Base-by-base conservation (phyloP, 768 basidiomycete species). In the Mrakia frigida region DNA sequence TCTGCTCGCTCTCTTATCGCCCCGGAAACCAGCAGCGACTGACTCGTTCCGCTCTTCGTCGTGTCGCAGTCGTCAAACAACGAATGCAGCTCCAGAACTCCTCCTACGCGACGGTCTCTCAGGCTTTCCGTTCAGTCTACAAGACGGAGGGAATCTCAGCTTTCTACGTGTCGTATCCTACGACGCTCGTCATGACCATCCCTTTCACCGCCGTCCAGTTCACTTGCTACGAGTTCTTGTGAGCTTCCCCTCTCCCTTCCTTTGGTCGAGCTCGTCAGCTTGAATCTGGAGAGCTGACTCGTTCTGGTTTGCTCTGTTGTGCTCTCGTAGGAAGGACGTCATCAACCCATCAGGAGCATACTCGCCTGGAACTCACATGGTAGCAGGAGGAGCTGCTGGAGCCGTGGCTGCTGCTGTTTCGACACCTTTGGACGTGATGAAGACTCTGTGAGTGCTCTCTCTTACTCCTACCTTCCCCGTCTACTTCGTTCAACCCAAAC, bases 171-270 rank as follows among this genome's bases (percentile, higher is more conserved):
- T 99, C 97, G 6, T 99, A 99, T 84, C 97, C 97, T 31, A 99
- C 97, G 23, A 99, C 97, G 6, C 87, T 99, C 63, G 92, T 89
- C 79, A 98, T 99, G 87, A 90, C 93, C 63, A 92, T 99, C 77
- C 97, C 97, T 3, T 98, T 98, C 86, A 98, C 95, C 80, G 97
- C 97, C 74, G 95, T 94, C 68, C 97, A 99, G 83, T 98, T 93
- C 85, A 76, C 75, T 13, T 25, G 28, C 25, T 74, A 74, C 43
- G 70, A 37, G 52, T 59, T 70, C 14, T 50, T 70, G 46, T 70
- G 41, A 70, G 46, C 46, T 50, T 43, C 39, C 14, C 25, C 10
- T 39, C 7, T 25, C 43, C 37, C 65, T 68, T 60, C 31, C 31
- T 63, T 21, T n/a, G n/a, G n/a, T n/a, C 31, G 1, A 11, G 31